phyloP scores from a whole-genome alignment of 768 basidiomycete genomes.

The Suillus bovinus region DNA sequence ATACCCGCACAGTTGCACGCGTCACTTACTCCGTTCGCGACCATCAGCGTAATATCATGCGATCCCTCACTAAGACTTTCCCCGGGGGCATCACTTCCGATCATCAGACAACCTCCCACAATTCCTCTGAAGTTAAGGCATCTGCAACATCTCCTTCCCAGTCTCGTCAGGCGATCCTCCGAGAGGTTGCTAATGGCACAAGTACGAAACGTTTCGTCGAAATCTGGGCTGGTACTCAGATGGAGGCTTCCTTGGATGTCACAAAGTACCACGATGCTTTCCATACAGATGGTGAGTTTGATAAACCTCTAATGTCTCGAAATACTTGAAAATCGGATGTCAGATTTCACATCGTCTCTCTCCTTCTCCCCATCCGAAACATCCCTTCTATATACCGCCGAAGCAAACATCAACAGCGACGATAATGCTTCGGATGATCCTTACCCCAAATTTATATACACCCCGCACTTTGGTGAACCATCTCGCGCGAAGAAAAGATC shows the following conservation, averaged over 20 bases:
- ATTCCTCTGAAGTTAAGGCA: constrained; percentile 38
- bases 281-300: constrained; percentile 56
- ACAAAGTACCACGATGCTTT: constrained; percentile 59
- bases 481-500: constrained; percentile 54
- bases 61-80: constrained; percentile 42
- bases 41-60: constrained; percentile 50
- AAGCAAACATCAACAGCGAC: constrained; percentile 38
- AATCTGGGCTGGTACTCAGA: constrained; percentile 48
- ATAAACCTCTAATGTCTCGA: not conserved
- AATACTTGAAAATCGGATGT: not conserved
- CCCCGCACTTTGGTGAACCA: constrained; percentile 64
- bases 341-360: constrained; percentile 54
- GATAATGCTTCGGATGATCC: constrained; percentile 24
- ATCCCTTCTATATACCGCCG: constrained; percentile 61
- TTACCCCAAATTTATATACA: constrained; percentile 50
- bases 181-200: constrained; percentile 28
- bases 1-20: constrained; percentile 37
- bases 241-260: constrained; percentile 54
- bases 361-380: constrained; percentile 55
- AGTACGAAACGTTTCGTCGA: constrained; percentile 55
- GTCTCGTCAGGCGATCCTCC: constrained; percentile 46
- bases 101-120: constrained; percentile 11
- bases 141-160: constrained; percentile 45
- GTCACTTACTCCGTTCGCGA: constrained; percentile 50
- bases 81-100: constrained; percentile 11